Evolutionary conservation across 2,329 filamentous ascomycete genomes (phyloP).

Genomic region (Paecilomyces sp.): DNA sequence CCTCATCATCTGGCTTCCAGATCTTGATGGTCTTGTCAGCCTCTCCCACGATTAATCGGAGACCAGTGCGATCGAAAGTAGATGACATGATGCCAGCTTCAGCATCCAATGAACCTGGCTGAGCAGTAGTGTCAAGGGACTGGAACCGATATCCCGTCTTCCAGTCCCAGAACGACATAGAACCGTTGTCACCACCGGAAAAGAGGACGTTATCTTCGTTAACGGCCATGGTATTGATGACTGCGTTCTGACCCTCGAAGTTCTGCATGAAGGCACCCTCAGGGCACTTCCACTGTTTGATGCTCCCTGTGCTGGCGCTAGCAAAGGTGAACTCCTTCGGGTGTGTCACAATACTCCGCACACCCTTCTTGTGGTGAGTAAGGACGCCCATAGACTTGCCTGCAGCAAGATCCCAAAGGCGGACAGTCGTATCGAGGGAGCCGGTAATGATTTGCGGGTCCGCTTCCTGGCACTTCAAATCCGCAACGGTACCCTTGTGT

Average conservation of each 20-base stretch:
- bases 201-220: conserved; percentile 96
- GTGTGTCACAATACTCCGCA: conserved; percentile 75
- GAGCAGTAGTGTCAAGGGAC: conserved; percentile 79
- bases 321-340: conserved; percentile 96
- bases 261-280: conserved; percentile 99
- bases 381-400: conserved; percentile 94
- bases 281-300: conserved; percentile 99
- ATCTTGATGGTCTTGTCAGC: conserved; percentile 98
- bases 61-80: conserved; percentile 81
- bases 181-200: conserved; percentile 91
- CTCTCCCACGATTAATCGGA: conserved; percentile 88
- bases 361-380: conserved; percentile 97
- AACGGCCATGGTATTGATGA: conserved; percentile 88
- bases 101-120: conserved; percentile 88
- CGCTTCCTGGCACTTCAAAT: conserved; percentile 87
- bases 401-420: conserved; percentile 91
- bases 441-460: conserved; percentile 92
- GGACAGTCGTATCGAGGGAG: conserved; percentile 86
- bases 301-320: conserved; percentile 80
- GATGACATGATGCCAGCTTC: conserved; percentile 93
- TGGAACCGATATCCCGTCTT: conserved; percentile 93
- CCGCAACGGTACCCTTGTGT: conserved; percentile 83
- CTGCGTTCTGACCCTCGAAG: conserved; percentile 91
- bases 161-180: conserved; percentile 98
- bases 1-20: conserved; percentile 89